Percentiles rank a stretch among this genome's conserved stretches.
phyloP scores from a whole-genome alignment of 2,329 filamentous ascomycete species.

The Fusarium paranaense region DNA sequence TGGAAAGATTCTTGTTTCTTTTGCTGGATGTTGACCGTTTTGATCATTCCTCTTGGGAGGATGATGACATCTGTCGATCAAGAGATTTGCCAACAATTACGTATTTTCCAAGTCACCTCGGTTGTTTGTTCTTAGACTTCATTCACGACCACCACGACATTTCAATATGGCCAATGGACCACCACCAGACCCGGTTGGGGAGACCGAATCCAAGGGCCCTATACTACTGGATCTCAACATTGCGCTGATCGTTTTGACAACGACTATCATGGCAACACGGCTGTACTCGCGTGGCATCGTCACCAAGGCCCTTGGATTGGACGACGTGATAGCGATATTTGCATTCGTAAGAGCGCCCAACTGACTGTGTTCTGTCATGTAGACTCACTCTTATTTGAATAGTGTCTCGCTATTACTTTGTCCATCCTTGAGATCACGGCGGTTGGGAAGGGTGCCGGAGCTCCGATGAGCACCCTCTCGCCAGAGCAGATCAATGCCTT shows the following conservation, averaged over 20 bases:
- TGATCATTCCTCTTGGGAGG: neutral
- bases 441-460: slow-evolving; percentile 30
- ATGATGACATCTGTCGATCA: neutral
- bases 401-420: slow-evolving; percentile 30
- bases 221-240: slow-evolving; percentile 13
- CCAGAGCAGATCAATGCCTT: slow-evolving; percentile 19
- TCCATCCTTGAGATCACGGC: slow-evolving; percentile 31
- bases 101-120: neutral
- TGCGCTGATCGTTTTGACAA: neutral
- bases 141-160: neutral
- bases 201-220: slow-evolving; percentile 30
- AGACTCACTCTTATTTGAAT: neutral
- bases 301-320: neutral
- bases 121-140: neutral
- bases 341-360: neutral
- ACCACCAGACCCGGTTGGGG: neutral
- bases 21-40: neutral
- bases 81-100: neutral
- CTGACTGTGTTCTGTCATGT: neutral
- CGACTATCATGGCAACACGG: neutral
- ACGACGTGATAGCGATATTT: neutral
- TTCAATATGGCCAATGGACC: neutral
- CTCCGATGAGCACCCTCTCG: slow-evolving; percentile 22
- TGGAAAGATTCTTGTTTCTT: neutral
- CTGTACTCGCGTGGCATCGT: neutral